A percentile compares a stretch with the other conserved stretches of the same genome.
Evolutionary conservation across 768 basidiomycete genomes (phyloP).

Genomic region (Macrolepiota fuliginosa): DNA sequence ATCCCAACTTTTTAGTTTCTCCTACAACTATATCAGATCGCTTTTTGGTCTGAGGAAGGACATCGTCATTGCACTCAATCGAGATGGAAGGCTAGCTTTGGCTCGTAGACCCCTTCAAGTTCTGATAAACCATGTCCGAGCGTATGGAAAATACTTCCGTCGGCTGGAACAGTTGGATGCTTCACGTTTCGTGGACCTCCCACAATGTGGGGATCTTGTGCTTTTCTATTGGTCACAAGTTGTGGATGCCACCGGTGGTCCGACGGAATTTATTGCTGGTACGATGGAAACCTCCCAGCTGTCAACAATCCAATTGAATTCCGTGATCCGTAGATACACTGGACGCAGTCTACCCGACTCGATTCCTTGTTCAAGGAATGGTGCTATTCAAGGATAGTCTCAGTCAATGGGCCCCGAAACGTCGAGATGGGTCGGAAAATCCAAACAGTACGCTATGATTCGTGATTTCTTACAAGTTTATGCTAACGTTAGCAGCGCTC

Average conservation of each 20-base stretch:
- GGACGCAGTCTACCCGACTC: slow-evolving; percentile 68
- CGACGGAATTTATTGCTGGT: slow-evolving; percentile 58
- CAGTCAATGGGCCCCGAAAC: slow-evolving; percentile 69
- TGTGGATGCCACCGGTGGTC: slow-evolving; percentile 60
- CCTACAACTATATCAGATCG: slow-evolving; percentile 51
- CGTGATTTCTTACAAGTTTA: not conserved
- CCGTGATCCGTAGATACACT: slow-evolving; percentile 48
- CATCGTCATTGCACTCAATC: slow-evolving; percentile 43
- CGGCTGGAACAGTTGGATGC: slow-evolving; percentile 63
- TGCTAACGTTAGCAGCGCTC: slow-evolving; percentile 40
- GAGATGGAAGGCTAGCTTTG: slow-evolving; percentile 32
- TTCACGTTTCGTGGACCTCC: slow-evolving; percentile 59
- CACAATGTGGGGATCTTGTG: slow-evolving; percentile 63
- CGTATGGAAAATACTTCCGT: slow-evolving; percentile 81
- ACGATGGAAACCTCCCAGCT: not conserved
- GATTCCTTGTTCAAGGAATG: slow-evolving; percentile 82
- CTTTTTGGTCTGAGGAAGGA: slow-evolving; percentile 58
- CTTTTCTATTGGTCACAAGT: slow-evolving; percentile 83
- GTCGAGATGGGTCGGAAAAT: slow-evolving; percentile 59
- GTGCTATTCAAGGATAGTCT: slow-evolving; percentile 83
- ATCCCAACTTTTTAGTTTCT: slow-evolving; percentile 56
- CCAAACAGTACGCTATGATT: slow-evolving; percentile 45
- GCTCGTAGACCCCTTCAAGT: slow-evolving; percentile 46
- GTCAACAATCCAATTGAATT: not conserved
- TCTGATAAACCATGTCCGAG: slow-evolving; percentile 64